Evolutionary conservation across 2,329 filamentous ascomycete genomes (phyloP).

Genomic region (Epichloe scottii): DNA sequence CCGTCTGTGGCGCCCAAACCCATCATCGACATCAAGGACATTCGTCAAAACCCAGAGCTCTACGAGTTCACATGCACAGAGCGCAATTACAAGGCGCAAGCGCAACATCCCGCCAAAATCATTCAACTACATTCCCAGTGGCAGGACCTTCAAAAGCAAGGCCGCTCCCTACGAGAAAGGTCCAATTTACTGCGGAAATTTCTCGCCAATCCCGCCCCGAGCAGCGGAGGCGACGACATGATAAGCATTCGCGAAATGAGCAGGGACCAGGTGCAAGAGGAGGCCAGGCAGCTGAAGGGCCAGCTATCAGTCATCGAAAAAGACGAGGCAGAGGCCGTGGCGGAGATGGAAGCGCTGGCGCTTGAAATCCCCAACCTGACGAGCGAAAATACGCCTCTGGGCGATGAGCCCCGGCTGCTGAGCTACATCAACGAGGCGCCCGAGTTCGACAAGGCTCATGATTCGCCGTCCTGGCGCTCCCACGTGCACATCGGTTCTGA

Average conservation of each 20-base stretch:
- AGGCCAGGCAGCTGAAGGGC: slow-evolving; percentile 53
- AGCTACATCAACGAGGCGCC: slow-evolving; percentile 68
- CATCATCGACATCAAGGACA: slow-evolving; percentile 73
- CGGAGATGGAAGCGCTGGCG: slow-evolving; percentile 63
- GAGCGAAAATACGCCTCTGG: slow-evolving; percentile 60
- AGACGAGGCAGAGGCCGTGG: slow-evolving; percentile 43
- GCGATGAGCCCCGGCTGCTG: slow-evolving; percentile 50
- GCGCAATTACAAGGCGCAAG: slow-evolving; percentile 61
- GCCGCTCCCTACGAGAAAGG: slow-evolving; percentile 48
- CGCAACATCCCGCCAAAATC: slow-evolving; percentile 43
- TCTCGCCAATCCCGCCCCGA: slow-evolving; percentile 39
- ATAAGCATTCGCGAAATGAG: slow-evolving; percentile 22
- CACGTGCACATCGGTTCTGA: slow-evolving; percentile 79
- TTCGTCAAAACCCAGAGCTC: slow-evolving; percentile 70
- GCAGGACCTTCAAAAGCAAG: slow-evolving; percentile 47
- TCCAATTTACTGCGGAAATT: slow-evolving; percentile 49
- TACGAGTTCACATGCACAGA: slow-evolving; percentile 74
- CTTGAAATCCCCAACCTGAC: slow-evolving; percentile 79
- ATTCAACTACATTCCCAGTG: slow-evolving; percentile 42
- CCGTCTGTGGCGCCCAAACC: slow-evolving; percentile 68
- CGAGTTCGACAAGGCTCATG: slow-evolving; percentile 19
- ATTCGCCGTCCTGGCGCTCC: slow-evolving; percentile 44
- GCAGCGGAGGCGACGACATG: slow-evolving; percentile 29
- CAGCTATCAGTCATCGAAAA: slow-evolving; percentile 47
- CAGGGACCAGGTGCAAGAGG: slow-evolving; percentile 43